A percentile compares a stretch with the other conserved stretches of the same genome.
These are phyloP conservation scores for Magnolia officinalis DNA, from an alignment of 164 flowering plant species.

Conservation along the genomic window DNA sequence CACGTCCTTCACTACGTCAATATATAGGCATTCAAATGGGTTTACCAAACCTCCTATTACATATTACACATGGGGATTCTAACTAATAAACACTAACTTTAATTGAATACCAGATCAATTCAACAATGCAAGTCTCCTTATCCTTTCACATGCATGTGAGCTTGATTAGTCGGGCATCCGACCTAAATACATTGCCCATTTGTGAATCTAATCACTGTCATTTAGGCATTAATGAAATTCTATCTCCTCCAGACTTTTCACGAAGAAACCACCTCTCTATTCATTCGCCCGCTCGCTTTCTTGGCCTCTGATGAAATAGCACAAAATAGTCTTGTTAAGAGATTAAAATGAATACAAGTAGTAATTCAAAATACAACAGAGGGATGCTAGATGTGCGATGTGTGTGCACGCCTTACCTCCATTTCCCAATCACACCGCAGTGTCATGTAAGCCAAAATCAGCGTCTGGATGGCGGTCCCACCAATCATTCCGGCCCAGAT, in stretches of 20 bases:
- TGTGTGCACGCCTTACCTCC: slow-evolving; percentile 35
- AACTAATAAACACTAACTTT: no score
- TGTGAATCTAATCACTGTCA: neutral
- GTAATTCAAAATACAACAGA: no score
- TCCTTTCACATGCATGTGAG: no score
- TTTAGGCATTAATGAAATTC: neutral
- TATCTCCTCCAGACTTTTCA: neutral
- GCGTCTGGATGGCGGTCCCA: slow-evolving; percentile 60
- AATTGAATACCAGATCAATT: no score
- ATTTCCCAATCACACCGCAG: slow-evolving; percentile 62
- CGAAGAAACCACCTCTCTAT: neutral
- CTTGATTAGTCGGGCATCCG: no score
- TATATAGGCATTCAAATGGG: no score
- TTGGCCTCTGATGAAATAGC: neutral
- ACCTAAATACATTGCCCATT: no score
- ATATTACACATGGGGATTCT: no score
- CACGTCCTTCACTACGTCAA: no score
- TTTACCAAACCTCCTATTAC: no score
- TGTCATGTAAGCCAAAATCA: slow-evolving; percentile 45
- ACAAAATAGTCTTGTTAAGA: no score
- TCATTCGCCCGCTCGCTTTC: neutral
- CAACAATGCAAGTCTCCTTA: no score
- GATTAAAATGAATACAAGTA: neutral
- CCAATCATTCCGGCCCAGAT: slow-evolving; percentile 82
- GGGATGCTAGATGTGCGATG: neutral